Conservation (phyloP, 2,329 filamentous ascomycete species). For the Talaromyces sp. region DNA sequence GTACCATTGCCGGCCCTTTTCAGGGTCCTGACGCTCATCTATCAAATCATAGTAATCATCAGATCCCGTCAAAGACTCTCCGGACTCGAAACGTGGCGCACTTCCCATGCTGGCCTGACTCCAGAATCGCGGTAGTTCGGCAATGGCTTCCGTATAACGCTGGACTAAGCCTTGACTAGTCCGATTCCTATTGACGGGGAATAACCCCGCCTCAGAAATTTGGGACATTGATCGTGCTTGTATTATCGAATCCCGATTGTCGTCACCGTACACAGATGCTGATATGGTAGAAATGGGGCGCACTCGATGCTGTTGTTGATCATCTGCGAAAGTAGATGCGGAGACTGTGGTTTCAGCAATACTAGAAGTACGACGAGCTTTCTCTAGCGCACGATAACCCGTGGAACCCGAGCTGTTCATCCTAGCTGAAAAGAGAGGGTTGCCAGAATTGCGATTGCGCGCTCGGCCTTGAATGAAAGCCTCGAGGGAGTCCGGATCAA, state of each 20-base stretch:
- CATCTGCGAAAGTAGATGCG: slow-evolving; percentile 28
- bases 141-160: slow-evolving; percentile 33
- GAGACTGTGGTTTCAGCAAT: slow-evolving; percentile 31
- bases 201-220: slow-evolving; percentile 19
- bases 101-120: slow-evolving; percentile 31
- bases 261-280: slow-evolving; percentile 33
- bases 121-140: slow-evolving; percentile 34
- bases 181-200: slow-evolving; percentile 19
- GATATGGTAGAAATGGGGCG: slow-evolving; percentile 33
- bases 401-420: slow-evolving; percentile 30
- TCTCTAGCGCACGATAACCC: slow-evolving; percentile 30
- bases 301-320: slow-evolving; percentile 28
- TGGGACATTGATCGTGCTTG: slow-evolving; percentile 28
- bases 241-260: slow-evolving; percentile 27
- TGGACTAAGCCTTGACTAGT: slow-evolving; percentile 34
- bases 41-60: slow-evolving; percentile 21
- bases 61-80: slow-evolving; percentile 16
- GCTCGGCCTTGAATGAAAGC: slow-evolving; percentile 37
- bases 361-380: slow-evolving; percentile 32
- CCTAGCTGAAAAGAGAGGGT: slow-evolving; percentile 35
- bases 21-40: slow-evolving; percentile 18
- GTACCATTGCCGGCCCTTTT: slow-evolving; percentile 22
- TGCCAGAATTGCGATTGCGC: slow-evolving; percentile 34
- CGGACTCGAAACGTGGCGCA: slow-evolving; percentile 22
- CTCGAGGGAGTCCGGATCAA: slow-evolving; percentile 32